Evolutionary conservation across 176 grass and related monocot species (phyloP).

Genomic region (Zea luxurians): DNA sequence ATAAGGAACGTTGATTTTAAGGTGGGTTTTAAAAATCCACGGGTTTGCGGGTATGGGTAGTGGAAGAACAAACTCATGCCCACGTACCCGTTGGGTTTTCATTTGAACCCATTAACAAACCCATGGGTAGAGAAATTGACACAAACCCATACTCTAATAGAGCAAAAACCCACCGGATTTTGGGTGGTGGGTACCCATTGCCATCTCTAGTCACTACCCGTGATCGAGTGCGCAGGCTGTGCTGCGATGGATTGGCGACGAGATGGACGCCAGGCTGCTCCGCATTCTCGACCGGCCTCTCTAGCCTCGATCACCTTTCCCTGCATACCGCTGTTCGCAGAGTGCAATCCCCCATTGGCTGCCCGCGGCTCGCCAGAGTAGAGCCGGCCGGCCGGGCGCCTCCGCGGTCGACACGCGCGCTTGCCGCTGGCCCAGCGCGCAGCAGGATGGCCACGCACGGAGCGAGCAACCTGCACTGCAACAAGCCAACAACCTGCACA

Average conservation of each 20-base stretch:
- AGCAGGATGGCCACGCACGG: slow-evolving; percentile 19
- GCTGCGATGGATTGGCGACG: neutral
- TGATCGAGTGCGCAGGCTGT: too few species aligned
- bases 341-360: slow-evolving; percentile 22
- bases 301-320: neutral
- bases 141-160: too few species aligned
- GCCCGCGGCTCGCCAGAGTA: slow-evolving; percentile 1
- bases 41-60: too few species aligned
- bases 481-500: slow-evolving; percentile 18
- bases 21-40: too few species aligned
- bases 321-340: slow-evolving; percentile 41
- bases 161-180: too few species aligned
- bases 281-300: slow-evolving; percentile 27
- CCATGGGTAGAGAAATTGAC: too few species aligned
- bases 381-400: neutral
- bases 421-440: slow-evolving; percentile 26
- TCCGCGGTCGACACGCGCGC: slow-evolving; percentile 28
- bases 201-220: too few species aligned
- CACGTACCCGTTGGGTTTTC: too few species aligned
- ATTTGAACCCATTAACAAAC: too few species aligned
- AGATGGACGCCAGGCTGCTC: slow-evolving; percentile 39
- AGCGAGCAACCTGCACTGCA: neutral
- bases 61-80: too few species aligned
- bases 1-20: too few species aligned
- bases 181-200: too few species aligned